Conservation (phyloP, 2,329 filamentous ascomycete species). For the Calonectria pseudoturangicola region DNA sequence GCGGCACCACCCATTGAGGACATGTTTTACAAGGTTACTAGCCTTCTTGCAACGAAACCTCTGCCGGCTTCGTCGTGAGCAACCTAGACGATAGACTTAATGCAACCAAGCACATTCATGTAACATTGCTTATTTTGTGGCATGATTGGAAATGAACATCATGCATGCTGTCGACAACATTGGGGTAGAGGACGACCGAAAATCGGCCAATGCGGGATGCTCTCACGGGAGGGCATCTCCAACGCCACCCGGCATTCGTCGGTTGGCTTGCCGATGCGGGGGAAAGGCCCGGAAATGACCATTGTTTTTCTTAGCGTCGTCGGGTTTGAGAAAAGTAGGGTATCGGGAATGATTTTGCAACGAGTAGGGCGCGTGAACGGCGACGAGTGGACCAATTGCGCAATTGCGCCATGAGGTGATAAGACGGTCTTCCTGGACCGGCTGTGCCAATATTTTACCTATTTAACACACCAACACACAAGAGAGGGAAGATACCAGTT, state of each 20-base stretch:
- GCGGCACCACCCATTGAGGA: slow-evolving; percentile 83
- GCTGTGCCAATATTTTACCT: slow-evolving; percentile 33
- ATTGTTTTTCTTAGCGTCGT: slow-evolving; percentile 34
- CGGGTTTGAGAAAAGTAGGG: slow-evolving; percentile 40
- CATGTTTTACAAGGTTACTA: slow-evolving; percentile 83
- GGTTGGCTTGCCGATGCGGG: slow-evolving; percentile 44
- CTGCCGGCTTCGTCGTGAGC: slow-evolving; percentile 54
- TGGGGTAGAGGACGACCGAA: slow-evolving; percentile 17
- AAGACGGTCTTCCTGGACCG: slow-evolving; percentile 40
- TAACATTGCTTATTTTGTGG: slow-evolving; percentile 9
- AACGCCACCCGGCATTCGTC: slow-evolving; percentile 48
- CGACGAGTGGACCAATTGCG: slow-evolving; percentile 59
- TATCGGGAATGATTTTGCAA: slow-evolving; percentile 36
- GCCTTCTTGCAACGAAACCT: slow-evolving; percentile 74
- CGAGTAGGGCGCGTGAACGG: slow-evolving; percentile 34
- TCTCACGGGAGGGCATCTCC: slow-evolving; percentile 43
- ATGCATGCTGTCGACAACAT: slow-evolving; percentile 19
- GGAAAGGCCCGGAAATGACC: slow-evolving; percentile 35
- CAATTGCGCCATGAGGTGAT: slow-evolving; percentile 56
- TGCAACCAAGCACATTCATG: slow-evolving; percentile 23
- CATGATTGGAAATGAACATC: slow-evolving; percentile 21
- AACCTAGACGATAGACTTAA: slow-evolving; percentile 44
- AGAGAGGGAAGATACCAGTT: slow-evolving; percentile 48
- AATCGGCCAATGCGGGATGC: slow-evolving; percentile 36
- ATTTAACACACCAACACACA: slow-evolving; percentile 27